phyloP scores from a whole-genome alignment of 345 rosid genomes.

The Arabis hirsuta region DNA sequence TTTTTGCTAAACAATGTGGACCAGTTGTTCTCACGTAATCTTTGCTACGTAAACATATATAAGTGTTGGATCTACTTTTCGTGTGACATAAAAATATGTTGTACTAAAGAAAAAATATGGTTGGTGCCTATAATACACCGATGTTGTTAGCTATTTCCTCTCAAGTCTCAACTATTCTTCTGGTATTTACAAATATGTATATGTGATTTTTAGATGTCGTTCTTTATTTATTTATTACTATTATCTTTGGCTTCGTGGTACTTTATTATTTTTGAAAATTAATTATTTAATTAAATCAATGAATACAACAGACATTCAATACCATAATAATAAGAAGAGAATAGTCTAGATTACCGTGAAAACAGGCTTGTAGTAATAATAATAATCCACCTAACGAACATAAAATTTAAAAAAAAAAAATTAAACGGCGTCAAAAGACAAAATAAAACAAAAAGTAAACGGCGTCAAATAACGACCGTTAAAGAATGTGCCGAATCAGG shows the following conservation, averaged over 20 bases:
- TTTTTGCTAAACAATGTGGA: not conserved
- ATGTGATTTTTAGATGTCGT: not conserved
- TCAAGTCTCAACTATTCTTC: not conserved
- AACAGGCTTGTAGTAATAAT: conserved; percentile 11
- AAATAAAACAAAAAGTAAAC: not conserved
- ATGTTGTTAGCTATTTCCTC: conserved; percentile 18
- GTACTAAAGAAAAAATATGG: not conserved
- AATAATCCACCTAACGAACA: conserved; percentile 1
- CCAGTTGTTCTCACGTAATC: conserved; percentile 10
- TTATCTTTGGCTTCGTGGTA: too few relatives aligned
- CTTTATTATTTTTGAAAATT: not conserved
- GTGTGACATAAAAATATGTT: not conserved
- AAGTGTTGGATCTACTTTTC: not conserved
- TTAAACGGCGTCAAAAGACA: conserved; percentile 8
- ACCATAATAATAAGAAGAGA: conserved; percentile 3
- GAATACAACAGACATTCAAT: conserved; percentile 41
- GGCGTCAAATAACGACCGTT: conserved; percentile 35
- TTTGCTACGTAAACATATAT: not conserved
- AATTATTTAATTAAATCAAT: not conserved
- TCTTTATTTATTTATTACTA: not conserved
- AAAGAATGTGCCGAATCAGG: conserved; percentile 13
- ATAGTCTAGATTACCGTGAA: conserved; percentile 34
- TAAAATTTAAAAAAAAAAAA: not conserved
- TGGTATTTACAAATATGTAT: not conserved
- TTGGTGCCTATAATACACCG: conserved; percentile 2